Evolutionary conservation across 805 yeast species (phyloP).

Genomic region (Candida coquimbonensis): DNA sequence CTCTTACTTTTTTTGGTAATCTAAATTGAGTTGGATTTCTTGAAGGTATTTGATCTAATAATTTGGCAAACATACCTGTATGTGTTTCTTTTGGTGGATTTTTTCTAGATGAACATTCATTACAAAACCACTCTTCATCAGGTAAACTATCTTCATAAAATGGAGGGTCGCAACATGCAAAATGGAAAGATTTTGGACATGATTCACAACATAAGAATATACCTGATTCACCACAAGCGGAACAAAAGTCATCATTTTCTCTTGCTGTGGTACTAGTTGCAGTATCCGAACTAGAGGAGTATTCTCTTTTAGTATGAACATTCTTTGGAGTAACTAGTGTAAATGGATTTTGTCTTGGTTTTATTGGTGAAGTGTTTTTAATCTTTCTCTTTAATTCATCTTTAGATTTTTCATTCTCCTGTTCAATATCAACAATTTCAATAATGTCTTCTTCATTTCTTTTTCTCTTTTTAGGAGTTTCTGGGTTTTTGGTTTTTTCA

Average conservation of each 20-base stretch:
- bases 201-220: conserved; percentile 88
- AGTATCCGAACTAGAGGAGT: conserved; percentile 17
- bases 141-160: conserved; percentile 67
- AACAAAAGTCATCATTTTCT: conserved; percentile 81
- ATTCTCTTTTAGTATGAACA: conserved; percentile 23
- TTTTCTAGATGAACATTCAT: conserved; percentile 52
- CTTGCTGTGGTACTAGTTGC: conserved; percentile 23
- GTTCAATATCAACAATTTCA: not conserved
- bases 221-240: conserved; percentile 88
- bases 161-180: conserved; percentile 89
- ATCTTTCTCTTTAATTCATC: conserved; percentile 16
- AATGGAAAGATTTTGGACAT: conserved; percentile 89
- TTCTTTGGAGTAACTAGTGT: conserved; percentile 29
- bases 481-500: not conserved
- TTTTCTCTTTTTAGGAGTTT: conserved; percentile 8
- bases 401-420: not conserved
- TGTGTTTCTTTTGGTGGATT: conserved; percentile 29
- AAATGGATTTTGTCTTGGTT: conserved; percentile 34
- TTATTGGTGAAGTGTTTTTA: conserved; percentile 24
- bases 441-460: not conserved
- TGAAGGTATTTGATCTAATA: conserved; percentile 50
- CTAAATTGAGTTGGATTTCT: conserved; percentile 61
- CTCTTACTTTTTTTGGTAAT: conserved; percentile 64
- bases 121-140: conserved; percentile 86
- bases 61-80: conserved; percentile 41